Conservation (phyloP, 768 basidiomycete species). For the Russula dissimulans region DNA sequence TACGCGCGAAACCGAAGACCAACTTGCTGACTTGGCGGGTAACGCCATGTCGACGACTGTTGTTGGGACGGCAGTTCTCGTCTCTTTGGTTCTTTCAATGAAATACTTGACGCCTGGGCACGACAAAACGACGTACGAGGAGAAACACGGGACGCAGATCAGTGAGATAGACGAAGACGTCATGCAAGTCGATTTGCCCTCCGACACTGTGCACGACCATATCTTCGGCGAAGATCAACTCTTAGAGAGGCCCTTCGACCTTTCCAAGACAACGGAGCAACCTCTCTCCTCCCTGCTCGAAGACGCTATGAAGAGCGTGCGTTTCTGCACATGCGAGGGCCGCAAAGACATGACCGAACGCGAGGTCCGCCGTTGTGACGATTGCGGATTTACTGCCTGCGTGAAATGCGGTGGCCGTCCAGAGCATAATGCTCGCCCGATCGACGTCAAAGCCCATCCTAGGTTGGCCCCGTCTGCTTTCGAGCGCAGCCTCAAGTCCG, state of each 20-base stretch:
- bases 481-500: conserved; percentile 64
- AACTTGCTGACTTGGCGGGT: conserved; percentile 88
- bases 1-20: conserved; percentile 88
- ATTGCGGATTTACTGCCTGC: conserved; percentile 76
- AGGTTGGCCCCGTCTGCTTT: conserved; percentile 70
- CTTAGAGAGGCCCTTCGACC: conserved; percentile 51
- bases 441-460: conserved; percentile 42
- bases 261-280: conserved; percentile 41
- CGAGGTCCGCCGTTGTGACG: conserved; percentile 55
- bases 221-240: conserved; percentile 70
- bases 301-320: conserved; percentile 58
- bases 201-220: conserved; percentile 34
- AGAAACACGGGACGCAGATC: conserved; percentile 36
- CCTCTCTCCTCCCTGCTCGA: conserved; percentile 49
- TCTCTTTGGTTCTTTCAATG: conserved; percentile 62
- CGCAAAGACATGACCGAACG: conserved; percentile 65
- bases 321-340: conserved; percentile 89
- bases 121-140: conserved; percentile 60
- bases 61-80: conserved; percentile 82
- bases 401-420: conserved; percentile 84
- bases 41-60: conserved; percentile 99
- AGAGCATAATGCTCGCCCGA: conserved; percentile 62
- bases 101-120: conserved; percentile 59
- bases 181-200: conserved; percentile 43
- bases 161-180: conserved; percentile 29